Evolutionary conservation across 192 early-diverging fungal genomes (phyloP).

Genomic region (Backusella macrospora): DNA sequence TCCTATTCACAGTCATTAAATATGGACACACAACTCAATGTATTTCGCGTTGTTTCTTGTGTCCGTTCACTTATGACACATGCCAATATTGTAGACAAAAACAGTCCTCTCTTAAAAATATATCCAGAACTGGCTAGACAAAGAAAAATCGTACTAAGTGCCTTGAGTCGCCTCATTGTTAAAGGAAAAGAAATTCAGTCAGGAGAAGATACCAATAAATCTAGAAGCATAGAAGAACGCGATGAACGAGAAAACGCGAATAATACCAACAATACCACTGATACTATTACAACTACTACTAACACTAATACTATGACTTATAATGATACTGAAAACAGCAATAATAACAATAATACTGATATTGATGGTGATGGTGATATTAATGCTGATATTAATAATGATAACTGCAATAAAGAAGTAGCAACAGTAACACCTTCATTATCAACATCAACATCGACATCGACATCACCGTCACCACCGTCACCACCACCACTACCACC

Average conservation of each 20-base stretch:
- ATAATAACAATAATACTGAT: neutral
- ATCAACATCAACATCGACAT: neutral
- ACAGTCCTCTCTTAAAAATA: constrained; percentile 32
- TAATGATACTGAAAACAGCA: neutral
- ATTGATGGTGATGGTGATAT: too few species aligned
- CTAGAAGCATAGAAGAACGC: neutral
- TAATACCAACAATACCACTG: too few species aligned
- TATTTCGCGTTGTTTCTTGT: constrained; percentile 27
- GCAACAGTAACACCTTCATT: too few species aligned
- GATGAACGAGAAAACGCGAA: too few species aligned
- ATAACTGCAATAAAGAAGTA: too few species aligned
- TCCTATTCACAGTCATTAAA: neutral
- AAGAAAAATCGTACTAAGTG: constrained; percentile 29
- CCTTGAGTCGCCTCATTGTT: constrained; percentile 34
- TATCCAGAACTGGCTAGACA: constrained; percentile 39
- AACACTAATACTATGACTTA: neutral
- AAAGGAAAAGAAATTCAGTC: constrained; percentile 29
- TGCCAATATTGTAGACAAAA: constrained; percentile 34
- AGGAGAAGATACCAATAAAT: neutral
- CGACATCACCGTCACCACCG: neutral
- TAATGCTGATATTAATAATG: too few species aligned
- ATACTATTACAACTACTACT: neutral
- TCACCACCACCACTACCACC: neutral
- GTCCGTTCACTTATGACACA: constrained; percentile 26
- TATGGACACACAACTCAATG: constrained; percentile 17